Evolutionary conservation across 352 stramenopile genomes (phyloP).

Genomic region (Phytophthora ramorum): DNA sequence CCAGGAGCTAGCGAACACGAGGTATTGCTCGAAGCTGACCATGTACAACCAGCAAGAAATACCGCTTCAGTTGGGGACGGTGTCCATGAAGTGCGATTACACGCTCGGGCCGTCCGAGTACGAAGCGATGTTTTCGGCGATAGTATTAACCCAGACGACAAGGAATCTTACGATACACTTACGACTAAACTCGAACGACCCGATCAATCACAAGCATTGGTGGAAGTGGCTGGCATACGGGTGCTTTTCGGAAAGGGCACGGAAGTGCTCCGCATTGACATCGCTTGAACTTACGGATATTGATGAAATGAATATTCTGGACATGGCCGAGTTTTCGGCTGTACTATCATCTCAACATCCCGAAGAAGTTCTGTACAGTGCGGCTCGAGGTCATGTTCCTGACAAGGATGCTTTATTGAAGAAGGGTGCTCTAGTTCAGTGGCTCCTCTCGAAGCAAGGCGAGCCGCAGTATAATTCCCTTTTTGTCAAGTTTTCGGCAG

Average conservation of each 20-base stretch:
- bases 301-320: constrained; percentile 6
- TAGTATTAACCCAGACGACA: constrained; percentile 22
- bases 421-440: constrained; percentile 11
- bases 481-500: constrained; percentile 1
- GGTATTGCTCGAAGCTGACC: constrained; percentile 1
- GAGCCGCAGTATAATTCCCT: background rate
- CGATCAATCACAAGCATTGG: background rate
- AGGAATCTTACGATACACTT: constrained; percentile 13
- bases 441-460: background rate
- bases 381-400: background rate
- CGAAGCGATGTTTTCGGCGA: constrained; percentile 18
- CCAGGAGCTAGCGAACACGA: constrained; percentile 23
- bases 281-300: constrained; percentile 11
- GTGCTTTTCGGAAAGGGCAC: constrained; percentile 26
- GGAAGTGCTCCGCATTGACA: constrained; percentile 10
- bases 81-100: constrained; percentile 10
- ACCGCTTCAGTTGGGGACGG: constrained; percentile 17
- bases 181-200: constrained; percentile 7
- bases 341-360: constrained; percentile 14
- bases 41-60: background rate
- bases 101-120: constrained; percentile 5
- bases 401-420: constrained; percentile 13
- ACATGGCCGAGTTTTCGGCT: constrained; percentile 10
- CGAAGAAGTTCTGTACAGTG: constrained; percentile 19
- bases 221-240: constrained; percentile 31